Conservation (phyloP, 805 yeast species). For the Danielia oregonensis region DNA sequence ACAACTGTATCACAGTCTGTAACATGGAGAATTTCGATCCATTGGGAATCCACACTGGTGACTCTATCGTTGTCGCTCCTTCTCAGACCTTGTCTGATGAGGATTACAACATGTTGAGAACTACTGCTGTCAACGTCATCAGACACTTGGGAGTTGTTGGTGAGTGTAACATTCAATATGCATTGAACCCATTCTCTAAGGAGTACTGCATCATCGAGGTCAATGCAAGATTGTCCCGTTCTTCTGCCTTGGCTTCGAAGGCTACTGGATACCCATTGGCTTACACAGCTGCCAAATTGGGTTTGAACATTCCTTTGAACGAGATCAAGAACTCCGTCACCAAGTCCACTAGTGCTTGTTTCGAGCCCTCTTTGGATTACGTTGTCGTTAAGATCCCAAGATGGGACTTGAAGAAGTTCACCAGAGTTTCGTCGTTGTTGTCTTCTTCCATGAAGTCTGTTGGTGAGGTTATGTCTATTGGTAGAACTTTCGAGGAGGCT, state of each 20-base stretch:
- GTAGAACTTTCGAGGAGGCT: constrained; percentile 95
- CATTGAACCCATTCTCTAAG: constrained; percentile 87
- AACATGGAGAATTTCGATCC: constrained; percentile 99
- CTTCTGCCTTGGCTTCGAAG: constrained; percentile 96
- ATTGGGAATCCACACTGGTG: constrained; percentile 97
- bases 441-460: constrained; percentile 97
- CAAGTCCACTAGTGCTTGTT: constrained; percentile 91
- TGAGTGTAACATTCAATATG: constrained; percentile 97
- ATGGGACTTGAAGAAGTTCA: constrained; percentile 96
- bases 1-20: constrained; percentile 97
- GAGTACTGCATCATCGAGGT: constrained; percentile 97
- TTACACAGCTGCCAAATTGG: constrained; percentile 97
- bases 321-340: constrained; percentile 96
- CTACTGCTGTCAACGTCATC: constrained; percentile 95
- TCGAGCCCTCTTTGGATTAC: constrained; percentile 95
- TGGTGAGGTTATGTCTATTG: constrained; percentile 99
- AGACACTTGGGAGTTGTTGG: constrained; percentile 99
- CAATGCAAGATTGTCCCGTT: constrained; percentile 93
- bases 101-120: constrained; percentile 95
- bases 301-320: constrained; percentile 89
- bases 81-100: constrained; percentile 96
- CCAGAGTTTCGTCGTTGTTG: constrained; percentile 81
- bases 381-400: constrained; percentile 97
- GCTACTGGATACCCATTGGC: constrained; percentile 99
- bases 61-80: constrained; percentile 98